phyloP scores from a whole-genome alignment of 2,329 filamentous ascomycete species.

The Epichloe hybrida region DNA sequence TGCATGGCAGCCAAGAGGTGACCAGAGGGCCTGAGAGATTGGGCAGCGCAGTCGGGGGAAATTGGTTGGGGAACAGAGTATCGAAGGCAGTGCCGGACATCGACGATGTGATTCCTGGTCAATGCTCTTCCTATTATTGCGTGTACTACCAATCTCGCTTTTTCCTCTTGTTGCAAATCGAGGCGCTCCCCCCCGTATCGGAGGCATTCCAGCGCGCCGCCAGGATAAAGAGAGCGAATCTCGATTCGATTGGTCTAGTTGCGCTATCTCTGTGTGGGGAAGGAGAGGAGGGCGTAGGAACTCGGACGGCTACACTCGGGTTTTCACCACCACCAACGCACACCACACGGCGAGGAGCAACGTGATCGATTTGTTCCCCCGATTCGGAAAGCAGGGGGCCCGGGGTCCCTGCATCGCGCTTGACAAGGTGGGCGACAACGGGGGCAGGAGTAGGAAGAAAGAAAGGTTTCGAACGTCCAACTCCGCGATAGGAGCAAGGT shows the following conservation, averaged over 20 bases:
- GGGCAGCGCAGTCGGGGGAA: not conserved
- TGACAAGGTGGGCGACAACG: not conserved
- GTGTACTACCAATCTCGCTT: no score
- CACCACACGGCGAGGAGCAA: conserved; percentile 7
- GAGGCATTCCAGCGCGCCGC: conserved; percentile 8
- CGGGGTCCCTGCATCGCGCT: conserved; percentile 3
- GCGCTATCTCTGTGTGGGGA: not conserved
- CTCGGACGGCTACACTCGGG: conserved; percentile 12
- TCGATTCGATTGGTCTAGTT: conserved; percentile 9
- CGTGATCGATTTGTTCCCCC: conserved; percentile 10
- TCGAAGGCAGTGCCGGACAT: not conserved
- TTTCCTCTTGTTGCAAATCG: no score
- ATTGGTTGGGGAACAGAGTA: not conserved
- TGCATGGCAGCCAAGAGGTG: no score
- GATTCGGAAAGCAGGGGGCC: not conserved
- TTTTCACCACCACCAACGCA: not conserved
- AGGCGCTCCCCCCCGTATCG: conserved; percentile 9
- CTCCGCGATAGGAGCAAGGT: no score
- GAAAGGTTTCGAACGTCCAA: not conserved
- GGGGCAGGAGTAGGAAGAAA: not conserved
- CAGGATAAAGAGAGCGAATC: not conserved
- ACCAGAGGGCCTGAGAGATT: no score
- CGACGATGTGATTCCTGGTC: not conserved
- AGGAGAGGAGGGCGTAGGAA: not conserved
- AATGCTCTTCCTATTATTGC: not conserved